phyloP scores from a whole-genome alignment of 106 monocot species.

The Apostasia shenzhenica region DNA sequence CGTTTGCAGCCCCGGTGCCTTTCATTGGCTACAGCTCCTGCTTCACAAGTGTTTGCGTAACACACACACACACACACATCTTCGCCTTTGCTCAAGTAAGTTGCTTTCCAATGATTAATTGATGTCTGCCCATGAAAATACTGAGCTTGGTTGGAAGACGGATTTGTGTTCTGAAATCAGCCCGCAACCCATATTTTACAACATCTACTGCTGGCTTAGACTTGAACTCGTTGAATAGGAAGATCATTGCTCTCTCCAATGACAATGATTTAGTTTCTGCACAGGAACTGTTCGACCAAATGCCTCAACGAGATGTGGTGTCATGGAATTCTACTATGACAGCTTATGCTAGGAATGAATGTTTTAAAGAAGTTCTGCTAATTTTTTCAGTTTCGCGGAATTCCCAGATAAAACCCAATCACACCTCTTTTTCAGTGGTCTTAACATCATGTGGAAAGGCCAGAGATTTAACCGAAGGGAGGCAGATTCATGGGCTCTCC shows the following conservation, averaged over 20 bases:
- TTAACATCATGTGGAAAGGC: constrained; percentile 45
- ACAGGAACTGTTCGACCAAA: constrained; percentile 39
- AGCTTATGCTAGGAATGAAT: constrained; percentile 13
- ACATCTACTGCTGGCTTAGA: neutral
- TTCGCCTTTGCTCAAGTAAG: too few relatives aligned
- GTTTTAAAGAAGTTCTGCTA: constrained; percentile 12
- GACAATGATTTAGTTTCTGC: constrained; percentile 15
- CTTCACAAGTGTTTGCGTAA: too few relatives aligned
- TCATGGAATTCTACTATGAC: constrained; percentile 69
- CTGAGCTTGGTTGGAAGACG: neutral
- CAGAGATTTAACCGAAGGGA: constrained; percentile 21
- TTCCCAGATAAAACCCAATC: constrained; percentile 10
- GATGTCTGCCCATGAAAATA: neutral
- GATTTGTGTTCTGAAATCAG: neutral
- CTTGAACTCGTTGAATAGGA: constrained; percentile 12
- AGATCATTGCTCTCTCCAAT: constrained; percentile 9
- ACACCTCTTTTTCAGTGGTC: constrained; percentile 35
- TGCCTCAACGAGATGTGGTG: constrained; percentile 34
- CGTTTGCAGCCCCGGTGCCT: too few relatives aligned
- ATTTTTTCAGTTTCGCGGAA: constrained; percentile 27
- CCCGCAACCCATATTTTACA: neutral
- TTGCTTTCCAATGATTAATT: too few relatives aligned
- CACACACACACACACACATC: too few relatives aligned
- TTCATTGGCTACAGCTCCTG: too few relatives aligned
- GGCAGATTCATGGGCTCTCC: constrained; percentile 38